A percentile compares a stretch with the other conserved stretches of the same genome.
These are phyloP conservation scores for Albizia julibrissin DNA, from an alignment of 306 rosid genomes.

Conservation along the genomic window DNA sequence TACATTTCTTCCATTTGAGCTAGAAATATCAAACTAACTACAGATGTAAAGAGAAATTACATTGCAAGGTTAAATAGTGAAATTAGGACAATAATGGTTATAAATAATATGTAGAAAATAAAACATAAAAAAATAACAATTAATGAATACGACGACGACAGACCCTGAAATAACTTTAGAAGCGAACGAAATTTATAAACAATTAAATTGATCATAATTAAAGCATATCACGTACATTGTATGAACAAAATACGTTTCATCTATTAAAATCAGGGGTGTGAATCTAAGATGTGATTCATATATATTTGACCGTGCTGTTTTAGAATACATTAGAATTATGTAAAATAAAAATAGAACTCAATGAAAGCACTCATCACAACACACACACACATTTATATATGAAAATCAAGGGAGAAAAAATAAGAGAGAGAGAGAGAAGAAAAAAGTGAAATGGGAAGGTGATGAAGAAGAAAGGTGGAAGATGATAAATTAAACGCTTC, in stretches of 20 bases:
- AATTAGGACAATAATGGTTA: background rate
- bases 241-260: background rate
- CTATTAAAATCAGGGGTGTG: background rate
- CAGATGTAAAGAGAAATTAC: background rate
- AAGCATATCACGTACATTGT: background rate
- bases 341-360: background rate
- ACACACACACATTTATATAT: too few species aligned
- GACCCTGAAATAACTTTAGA: background rate
- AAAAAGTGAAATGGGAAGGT: background rate
- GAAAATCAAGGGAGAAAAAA: background rate
- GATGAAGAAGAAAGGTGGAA: background rate
- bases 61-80: background rate
- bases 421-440: background rate
- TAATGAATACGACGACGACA: background rate
- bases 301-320: background rate
- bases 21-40: background rate
- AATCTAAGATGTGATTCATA: background rate
- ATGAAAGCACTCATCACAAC: background rate
- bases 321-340: background rate
- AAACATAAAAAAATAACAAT: background rate
- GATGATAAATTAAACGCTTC: constrained; percentile 51
- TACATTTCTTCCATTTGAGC: background rate
- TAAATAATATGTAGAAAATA: background rate
- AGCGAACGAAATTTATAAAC: background rate
- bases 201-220: background rate